phyloP scores from a whole-genome alignment of 768 basidiomycete genomes.

The Lactarius indigo region DNA sequence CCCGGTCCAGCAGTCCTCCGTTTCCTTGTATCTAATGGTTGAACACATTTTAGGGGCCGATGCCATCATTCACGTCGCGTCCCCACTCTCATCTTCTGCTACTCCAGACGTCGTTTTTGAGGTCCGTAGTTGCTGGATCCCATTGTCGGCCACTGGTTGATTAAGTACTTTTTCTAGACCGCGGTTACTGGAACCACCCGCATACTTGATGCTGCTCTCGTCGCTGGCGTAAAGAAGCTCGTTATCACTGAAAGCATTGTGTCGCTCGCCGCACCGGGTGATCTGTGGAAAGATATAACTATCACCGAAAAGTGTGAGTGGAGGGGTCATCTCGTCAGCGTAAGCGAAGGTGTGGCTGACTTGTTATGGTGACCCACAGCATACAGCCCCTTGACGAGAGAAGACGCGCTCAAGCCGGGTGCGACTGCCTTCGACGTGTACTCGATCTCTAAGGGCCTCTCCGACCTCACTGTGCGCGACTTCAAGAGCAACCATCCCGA shows the following conservation, averaged over 20 bases:
- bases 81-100: slow-evolving; percentile 7
- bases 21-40: background rate
- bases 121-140: background rate
- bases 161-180: background rate
- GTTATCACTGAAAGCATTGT: slow-evolving; percentile 18
- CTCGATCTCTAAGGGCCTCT: slow-evolving; percentile 35
- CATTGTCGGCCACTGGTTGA: background rate
- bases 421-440: slow-evolving; percentile 33
- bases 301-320: slow-evolving; percentile 13
- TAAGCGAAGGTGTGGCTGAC: background rate
- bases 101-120: slow-evolving; percentile 21
- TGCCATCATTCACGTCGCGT: slow-evolving; percentile 24
- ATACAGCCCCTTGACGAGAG: slow-evolving; percentile 34
- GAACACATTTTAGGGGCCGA: slow-evolving; percentile 13
- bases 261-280: background rate
- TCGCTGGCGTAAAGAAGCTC: slow-evolving; percentile 13
- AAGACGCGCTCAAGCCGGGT: slow-evolving; percentile 31
- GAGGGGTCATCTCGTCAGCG: background rate
- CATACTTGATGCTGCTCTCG: slow-evolving; percentile 17
- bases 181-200: slow-evolving; percentile 21
- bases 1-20: too few relatives aligned
- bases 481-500: slow-evolving; percentile 30
- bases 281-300: slow-evolving; percentile 1
- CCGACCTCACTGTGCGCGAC: slow-evolving; percentile 29
- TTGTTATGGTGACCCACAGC: slow-evolving; percentile 25